Percentiles rank a stretch among this genome's conserved stretches.
Conservation (phyloP, 345 rosid species). For the Cardamine resedifolia region DNA sequence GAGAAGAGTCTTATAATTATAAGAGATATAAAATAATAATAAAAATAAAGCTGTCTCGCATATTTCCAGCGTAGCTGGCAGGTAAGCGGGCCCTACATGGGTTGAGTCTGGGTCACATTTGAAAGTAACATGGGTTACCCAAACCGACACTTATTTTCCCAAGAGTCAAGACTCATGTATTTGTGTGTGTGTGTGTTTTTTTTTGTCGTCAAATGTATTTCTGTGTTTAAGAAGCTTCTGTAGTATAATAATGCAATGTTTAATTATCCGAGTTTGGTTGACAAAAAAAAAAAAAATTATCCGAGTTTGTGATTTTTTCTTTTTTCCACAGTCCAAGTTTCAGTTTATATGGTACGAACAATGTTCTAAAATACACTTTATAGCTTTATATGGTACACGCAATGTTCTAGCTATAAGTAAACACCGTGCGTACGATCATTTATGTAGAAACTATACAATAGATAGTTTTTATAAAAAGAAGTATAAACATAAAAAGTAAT, state of each 20-base stretch:
- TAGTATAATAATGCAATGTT: neutral
- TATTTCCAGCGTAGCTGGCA: constrained; percentile 43
- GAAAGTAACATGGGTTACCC: constrained; percentile 18
- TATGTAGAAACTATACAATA: too few relatives aligned
- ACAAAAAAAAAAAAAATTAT: too few relatives aligned
- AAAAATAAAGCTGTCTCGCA: constrained; percentile 25
- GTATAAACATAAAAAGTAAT: too few relatives aligned
- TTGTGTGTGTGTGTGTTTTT: too few relatives aligned
- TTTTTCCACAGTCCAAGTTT: too few relatives aligned
- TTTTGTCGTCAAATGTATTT: too few relatives aligned
- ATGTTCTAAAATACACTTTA: too few relatives aligned
- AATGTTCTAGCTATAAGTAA: too few relatives aligned
- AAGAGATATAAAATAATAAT: neutral
- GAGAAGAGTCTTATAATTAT: constrained; percentile 12
- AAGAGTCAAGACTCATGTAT: neutral
- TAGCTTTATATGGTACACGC: too few relatives aligned
- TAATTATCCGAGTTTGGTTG: neutral
- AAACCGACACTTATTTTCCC: constrained; percentile 18
- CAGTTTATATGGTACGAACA: too few relatives aligned
- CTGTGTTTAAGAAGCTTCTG: neutral
- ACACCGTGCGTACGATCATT: too few relatives aligned
- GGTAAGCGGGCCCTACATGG: constrained; percentile 39
- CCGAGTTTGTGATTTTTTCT: neutral
- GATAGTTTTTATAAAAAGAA: too few relatives aligned
- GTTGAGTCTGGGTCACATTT: constrained; percentile 20